phyloP scores from a whole-genome alignment of 2,329 filamentous ascomycete genomes.

The Colletotrichum limetticola region DNA sequence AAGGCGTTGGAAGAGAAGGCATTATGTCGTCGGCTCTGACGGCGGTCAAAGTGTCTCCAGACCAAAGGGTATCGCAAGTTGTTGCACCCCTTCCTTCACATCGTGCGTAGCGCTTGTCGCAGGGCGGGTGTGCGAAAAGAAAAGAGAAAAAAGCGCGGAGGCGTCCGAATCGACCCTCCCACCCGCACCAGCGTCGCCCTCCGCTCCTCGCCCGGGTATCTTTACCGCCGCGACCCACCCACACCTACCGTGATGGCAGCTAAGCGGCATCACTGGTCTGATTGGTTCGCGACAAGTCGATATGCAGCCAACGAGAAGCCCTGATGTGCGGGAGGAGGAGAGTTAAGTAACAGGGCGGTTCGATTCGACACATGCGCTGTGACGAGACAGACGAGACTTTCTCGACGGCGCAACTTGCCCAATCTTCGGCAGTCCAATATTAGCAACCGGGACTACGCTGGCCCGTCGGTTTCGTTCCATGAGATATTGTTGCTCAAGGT shows the following conservation, averaged over 20 bases:
- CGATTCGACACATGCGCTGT: slow-evolving; percentile 29
- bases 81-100: background rate
- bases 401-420: slow-evolving; percentile 13
- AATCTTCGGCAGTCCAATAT: slow-evolving; percentile 16
- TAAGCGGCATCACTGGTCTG: slow-evolving; percentile 7
- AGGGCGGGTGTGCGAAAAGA: slow-evolving; percentile 23
- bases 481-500: background rate
- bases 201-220: slow-evolving; percentile 27
- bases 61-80: background rate
- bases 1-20: slow-evolving; percentile 14
- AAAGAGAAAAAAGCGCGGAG: background rate
- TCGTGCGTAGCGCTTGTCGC: slow-evolving; percentile 32
- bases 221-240: slow-evolving; percentile 33
- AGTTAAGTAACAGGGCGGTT: slow-evolving; percentile 16
- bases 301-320: slow-evolving; percentile 27
- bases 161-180: slow-evolving; percentile 12
- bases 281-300: slow-evolving; percentile 24
- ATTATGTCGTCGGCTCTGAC: slow-evolving; percentile 28
- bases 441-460: slow-evolving; percentile 10
- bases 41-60: slow-evolving; percentile 14
- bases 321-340: slow-evolving; percentile 8
- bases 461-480: slow-evolving; percentile 14
- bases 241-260: slow-evolving; percentile 22
- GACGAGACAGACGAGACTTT: slow-evolving; percentile 28
- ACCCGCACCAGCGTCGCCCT: slow-evolving; percentile 2